A percentile compares a stretch with the other conserved stretches of the same genome.
Evolutionary conservation across 2,329 filamentous ascomycete species (phyloP).

Genomic region (Ascochyta viciae-villosae): DNA sequence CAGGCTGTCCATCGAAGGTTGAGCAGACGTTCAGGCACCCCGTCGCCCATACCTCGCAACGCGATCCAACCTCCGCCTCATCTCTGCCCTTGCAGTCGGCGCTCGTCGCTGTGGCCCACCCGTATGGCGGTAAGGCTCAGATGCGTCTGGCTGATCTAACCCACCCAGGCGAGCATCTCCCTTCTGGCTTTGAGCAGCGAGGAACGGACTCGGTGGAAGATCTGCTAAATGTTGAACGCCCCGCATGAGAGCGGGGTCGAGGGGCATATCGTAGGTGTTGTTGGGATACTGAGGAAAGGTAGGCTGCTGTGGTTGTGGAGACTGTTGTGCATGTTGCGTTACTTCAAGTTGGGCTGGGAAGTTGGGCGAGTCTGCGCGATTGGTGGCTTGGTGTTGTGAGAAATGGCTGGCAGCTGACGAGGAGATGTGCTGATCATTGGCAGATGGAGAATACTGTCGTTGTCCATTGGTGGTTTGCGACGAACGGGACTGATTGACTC

Average conservation of each 20-base stretch:
- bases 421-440: constrained; percentile 10
- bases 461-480: constrained; percentile 12
- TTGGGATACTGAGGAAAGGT: constrained; percentile 42
- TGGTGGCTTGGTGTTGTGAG: constrained; percentile 1
- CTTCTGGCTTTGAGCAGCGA: constrained; percentile 18
- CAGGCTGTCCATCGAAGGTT: no score
- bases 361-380: constrained; percentile 33
- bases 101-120: constrained; percentile 16
- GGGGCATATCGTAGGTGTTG: constrained; percentile 60
- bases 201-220: constrained; percentile 46
- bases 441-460: constrained; percentile 12
- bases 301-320: constrained; percentile 32
- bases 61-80: constrained; percentile 31
- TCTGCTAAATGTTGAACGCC: constrained; percentile 36
- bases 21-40: background rate
- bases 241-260: constrained; percentile 68
- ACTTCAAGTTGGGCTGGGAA: constrained; percentile 40
- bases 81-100: constrained; percentile 32
- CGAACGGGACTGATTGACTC: constrained; percentile 29
- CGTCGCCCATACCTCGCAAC: constrained; percentile 20
- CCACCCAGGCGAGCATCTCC: background rate
- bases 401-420: constrained; percentile 14
- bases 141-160: background rate
- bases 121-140: background rate
- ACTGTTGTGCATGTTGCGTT: constrained; percentile 37